These are phyloP conservation scores for Fusarium sp. DNA, from an alignment of 2,329 filamentous ascomycete species.

Conservation along the genomic window DNA sequence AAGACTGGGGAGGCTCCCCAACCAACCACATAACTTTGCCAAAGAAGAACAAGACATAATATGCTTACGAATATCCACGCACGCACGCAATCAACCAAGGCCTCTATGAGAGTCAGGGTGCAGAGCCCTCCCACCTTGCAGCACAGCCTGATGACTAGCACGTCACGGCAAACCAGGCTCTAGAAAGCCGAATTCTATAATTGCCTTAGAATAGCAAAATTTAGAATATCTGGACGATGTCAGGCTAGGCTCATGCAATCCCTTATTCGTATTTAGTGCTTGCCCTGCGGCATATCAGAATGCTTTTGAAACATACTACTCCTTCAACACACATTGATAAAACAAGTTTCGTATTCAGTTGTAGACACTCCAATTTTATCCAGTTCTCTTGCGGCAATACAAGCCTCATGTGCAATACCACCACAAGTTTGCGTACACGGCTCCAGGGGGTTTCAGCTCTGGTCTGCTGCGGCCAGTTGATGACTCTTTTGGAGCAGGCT, in stretches of 20 bases:
- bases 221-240: background rate
- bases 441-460: background rate
- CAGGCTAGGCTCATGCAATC: background rate
- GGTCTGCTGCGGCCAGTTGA: background rate
- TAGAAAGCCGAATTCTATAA: background rate
- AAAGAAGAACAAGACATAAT: background rate
- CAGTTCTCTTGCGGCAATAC: background rate
- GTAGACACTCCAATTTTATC: background rate
- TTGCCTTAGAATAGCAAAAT: background rate
- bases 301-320: background rate
- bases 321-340: background rate
- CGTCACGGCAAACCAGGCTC: background rate
- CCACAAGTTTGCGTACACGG: background rate
- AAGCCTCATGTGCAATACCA: background rate
- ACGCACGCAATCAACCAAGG: background rate
- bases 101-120: background rate
- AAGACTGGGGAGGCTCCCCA: too few relatives aligned
- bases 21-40: too few relatives aligned
- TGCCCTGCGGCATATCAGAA: background rate
- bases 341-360: background rate
- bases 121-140: background rate
- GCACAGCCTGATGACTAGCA: background rate
- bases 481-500: background rate
- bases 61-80: background rate
- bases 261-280: background rate